Percentiles rank a stretch among this genome's conserved stretches.
These are phyloP conservation scores for Euphrasia arctica DNA, from an alignment of 305 asterid species.

Conservation along the genomic window DNA sequence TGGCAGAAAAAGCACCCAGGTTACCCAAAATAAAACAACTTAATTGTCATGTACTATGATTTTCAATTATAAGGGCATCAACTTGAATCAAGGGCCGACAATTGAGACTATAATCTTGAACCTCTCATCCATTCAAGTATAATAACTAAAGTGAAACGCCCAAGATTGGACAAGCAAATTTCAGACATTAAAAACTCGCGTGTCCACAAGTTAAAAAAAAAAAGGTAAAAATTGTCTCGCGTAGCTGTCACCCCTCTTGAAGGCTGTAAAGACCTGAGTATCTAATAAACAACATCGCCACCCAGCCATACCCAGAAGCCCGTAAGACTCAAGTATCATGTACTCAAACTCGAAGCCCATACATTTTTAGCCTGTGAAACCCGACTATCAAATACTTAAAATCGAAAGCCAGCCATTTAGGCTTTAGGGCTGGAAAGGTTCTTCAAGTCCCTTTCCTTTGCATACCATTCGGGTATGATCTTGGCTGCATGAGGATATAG, in stretches of 20 bases:
- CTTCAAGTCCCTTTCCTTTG: constrained; percentile 73
- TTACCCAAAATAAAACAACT: too few relatives aligned
- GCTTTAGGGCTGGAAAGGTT: constrained; percentile 66
- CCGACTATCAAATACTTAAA: constrained; percentile 4
- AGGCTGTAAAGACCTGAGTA: constrained; percentile 1
- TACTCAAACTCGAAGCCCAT: constrained; percentile 1
- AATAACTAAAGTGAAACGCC: neutral
- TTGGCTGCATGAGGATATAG: constrained; percentile 68
- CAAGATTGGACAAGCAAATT: constrained; percentile 21
- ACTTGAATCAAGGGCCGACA: neutral
- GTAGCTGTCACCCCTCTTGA: constrained; percentile 9
- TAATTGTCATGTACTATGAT: too few relatives aligned
- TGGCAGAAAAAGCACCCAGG: too few relatives aligned
- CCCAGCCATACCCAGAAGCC: neutral
- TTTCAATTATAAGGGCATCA: too few relatives aligned
- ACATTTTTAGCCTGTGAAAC: neutral
- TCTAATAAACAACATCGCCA: neutral
- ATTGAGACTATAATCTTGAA: neutral
- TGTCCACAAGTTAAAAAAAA: neutral
- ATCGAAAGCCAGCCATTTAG: constrained; percentile 17
- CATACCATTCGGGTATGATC: constrained; percentile 85
- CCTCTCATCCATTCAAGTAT: constrained; percentile 15
- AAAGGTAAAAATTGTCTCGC: constrained; percentile 11
- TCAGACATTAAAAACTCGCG: constrained; percentile 12
- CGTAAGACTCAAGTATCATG: neutral